These are phyloP conservation scores for Xylaria sp. DNA, from an alignment of 2,329 filamentous ascomycete genomes.

Conservation along the genomic window DNA sequence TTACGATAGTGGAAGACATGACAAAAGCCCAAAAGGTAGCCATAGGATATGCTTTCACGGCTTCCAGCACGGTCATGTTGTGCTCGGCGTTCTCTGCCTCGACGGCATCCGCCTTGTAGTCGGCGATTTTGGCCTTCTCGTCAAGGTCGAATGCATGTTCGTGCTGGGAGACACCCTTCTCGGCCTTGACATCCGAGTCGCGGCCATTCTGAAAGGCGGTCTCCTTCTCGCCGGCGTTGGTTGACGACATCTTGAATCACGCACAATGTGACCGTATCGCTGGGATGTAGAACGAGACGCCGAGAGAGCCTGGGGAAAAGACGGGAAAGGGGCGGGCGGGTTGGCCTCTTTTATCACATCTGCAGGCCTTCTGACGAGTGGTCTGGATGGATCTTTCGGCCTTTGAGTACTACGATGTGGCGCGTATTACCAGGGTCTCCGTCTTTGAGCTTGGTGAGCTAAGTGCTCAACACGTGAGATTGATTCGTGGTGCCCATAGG, in stretches of 20 bases:
- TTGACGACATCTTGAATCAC: slow-evolving; percentile 29
- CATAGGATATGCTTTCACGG: slow-evolving; percentile 51
- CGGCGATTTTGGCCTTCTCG: slow-evolving; percentile 53
- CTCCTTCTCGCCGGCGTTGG: neutral
- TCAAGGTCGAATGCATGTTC: slow-evolving; percentile 41
- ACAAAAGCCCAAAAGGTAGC: slow-evolving; percentile 54
- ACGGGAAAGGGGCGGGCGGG: neutral
- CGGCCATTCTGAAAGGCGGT: slow-evolving; percentile 4
- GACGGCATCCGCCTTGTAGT: slow-evolving; percentile 64
- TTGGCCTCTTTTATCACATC: slow-evolving; percentile 14
- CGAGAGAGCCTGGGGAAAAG: neutral
- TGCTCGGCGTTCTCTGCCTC: slow-evolving; percentile 62
- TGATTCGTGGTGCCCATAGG: slow-evolving; percentile 12
- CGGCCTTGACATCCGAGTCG: slow-evolving; percentile 11
- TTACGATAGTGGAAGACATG: slow-evolving; percentile 56
- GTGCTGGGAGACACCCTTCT: slow-evolving; percentile 18
- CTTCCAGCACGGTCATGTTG: slow-evolving; percentile 51
- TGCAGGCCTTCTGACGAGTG: slow-evolving; percentile 5
- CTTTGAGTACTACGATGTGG: slow-evolving; percentile 8
- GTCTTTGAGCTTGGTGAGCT: slow-evolving; percentile 4
- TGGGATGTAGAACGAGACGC: slow-evolving; percentile 17
- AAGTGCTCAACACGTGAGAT: neutral
- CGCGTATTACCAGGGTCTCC: slow-evolving; percentile 19
- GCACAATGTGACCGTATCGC: slow-evolving; percentile 16
- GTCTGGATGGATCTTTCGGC: slow-evolving; percentile 15